Conservation (phyloP, 495 filamentous ascomycete species). For the Hypoxylon cercidicola region DNA sequence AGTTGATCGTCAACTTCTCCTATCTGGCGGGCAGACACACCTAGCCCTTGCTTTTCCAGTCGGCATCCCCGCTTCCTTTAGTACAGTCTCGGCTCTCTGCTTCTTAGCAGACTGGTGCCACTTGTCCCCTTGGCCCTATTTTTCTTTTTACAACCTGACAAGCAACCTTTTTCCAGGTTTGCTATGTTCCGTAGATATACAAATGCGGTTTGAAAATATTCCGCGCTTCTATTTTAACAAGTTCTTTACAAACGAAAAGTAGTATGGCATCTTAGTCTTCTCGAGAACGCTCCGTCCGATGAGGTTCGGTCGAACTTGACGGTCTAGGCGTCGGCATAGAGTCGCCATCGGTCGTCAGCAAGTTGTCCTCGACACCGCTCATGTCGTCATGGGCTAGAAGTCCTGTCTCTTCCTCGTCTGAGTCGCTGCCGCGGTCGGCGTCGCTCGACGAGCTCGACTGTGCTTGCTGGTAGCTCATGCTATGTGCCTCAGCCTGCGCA, state of each 20-base stretch:
- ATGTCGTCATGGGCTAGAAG: slow-evolving; percentile 47
- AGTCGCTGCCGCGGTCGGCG: slow-evolving; percentile 35
- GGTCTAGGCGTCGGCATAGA: slow-evolving; percentile 42
- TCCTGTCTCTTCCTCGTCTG: slow-evolving; percentile 45
- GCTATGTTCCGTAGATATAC: slow-evolving; percentile 35
- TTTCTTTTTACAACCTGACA: slow-evolving; percentile 12
- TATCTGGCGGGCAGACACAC: slow-evolving; percentile 5
- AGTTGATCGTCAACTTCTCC: neutral
- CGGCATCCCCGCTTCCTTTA: slow-evolving; percentile 1
- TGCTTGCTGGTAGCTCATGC: slow-evolving; percentile 36
- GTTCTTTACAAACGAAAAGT: slow-evolving; percentile 33
- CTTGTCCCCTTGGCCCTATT: slow-evolving; percentile 6
- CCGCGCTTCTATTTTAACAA: slow-evolving; percentile 25
- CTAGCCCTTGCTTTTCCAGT: neutral
- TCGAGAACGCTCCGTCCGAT: slow-evolving; percentile 41
- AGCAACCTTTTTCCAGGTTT: slow-evolving; percentile 16
- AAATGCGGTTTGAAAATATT: slow-evolving; percentile 18
- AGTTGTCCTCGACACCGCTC: slow-evolving; percentile 43
- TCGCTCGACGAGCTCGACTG: slow-evolving; percentile 44
- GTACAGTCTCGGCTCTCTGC: slow-evolving; percentile 4
- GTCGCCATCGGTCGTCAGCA: slow-evolving; percentile 48
- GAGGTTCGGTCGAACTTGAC: slow-evolving; percentile 36
- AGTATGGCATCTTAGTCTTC: slow-evolving; percentile 31
- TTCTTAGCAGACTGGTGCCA: neutral
- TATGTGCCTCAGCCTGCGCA: slow-evolving; percentile 61